A percentile compares a stretch with the other conserved stretches of the same genome.
Conservation (phyloP, 192 early-diverging fungal genomes). For the Podila horticola region DNA sequence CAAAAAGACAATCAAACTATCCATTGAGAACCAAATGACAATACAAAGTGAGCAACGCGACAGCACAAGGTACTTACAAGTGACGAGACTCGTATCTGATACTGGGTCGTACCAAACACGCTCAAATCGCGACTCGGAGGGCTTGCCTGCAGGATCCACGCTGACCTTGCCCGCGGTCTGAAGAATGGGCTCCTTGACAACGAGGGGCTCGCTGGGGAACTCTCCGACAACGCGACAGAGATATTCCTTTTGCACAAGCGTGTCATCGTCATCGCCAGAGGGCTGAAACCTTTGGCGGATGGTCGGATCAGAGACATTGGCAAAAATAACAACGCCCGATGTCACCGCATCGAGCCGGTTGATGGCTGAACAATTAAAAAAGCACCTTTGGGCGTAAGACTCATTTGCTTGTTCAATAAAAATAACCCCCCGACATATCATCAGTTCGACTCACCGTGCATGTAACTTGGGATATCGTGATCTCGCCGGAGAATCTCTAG, state of each 20-base stretch:
- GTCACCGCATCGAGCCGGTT: slow-evolving; percentile 43
- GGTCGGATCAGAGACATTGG: slow-evolving; percentile 28
- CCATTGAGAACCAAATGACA: not conserved
- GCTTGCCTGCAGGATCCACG: slow-evolving; percentile 30
- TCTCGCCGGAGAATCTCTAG: slow-evolving; percentile 43
- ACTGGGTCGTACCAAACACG: slow-evolving; percentile 31
- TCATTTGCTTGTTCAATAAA: not conserved
- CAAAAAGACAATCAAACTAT: not conserved
- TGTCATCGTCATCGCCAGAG: not conserved
- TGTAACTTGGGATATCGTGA: slow-evolving; percentile 38
- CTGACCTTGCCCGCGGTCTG: slow-evolving; percentile 28
- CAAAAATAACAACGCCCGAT: slow-evolving; percentile 45
- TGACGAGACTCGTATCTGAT: slow-evolving; percentile 32
- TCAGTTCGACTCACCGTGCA: slow-evolving; percentile 26
- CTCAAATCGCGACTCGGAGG: slow-evolving; percentile 37
- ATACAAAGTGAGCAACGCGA: not conserved
- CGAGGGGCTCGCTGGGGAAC: slow-evolving; percentile 24
- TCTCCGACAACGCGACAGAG: slow-evolving; percentile 45
- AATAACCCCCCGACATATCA: not conserved
- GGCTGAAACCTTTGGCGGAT: slow-evolving; percentile 41
- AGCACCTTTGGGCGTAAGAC: not conserved
- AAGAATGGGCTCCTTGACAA: slow-evolving; percentile 45
- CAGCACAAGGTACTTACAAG: slow-evolving; percentile 15
- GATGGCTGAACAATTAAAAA: slow-evolving; percentile 11
- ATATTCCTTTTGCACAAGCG: slow-evolving; percentile 36